Percentiles rank a stretch among this genome's conserved stretches.
Evolutionary conservation across 2,329 filamentous ascomycete genomes (phyloP).

Genomic region (Trichoderma sp.): DNA sequence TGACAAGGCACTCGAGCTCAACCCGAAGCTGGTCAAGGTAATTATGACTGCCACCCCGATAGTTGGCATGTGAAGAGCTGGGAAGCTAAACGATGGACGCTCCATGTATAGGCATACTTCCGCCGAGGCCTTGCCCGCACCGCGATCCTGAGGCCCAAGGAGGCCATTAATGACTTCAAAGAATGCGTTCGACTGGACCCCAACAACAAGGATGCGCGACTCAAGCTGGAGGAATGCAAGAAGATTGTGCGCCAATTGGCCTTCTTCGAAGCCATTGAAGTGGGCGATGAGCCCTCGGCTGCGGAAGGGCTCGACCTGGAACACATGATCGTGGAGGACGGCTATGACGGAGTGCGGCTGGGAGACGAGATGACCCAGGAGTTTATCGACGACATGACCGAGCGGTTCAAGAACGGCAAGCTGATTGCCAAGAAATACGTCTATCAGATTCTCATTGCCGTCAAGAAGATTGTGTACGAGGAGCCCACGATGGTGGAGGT

Average conservation of each 20-base stretch:
- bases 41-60: conserved; percentile 30
- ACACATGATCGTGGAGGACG: conserved; percentile 76
- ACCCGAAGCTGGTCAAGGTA: conserved; percentile 87
- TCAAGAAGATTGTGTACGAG: conserved; percentile 85
- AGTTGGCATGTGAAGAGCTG: neutral
- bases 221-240: conserved; percentile 90
- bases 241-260: conserved; percentile 90
- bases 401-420: conserved; percentile 94
- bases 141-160: conserved; percentile 84
- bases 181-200: conserved; percentile 86
- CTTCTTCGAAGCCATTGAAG: conserved; percentile 93
- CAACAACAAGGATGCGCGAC: conserved; percentile 82
- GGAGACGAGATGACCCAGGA: conserved; percentile 88
- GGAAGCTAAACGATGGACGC: conserved; percentile 23
- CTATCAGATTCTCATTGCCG: conserved; percentile 90
- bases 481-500: conserved; percentile 98
- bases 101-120: conserved; percentile 75
- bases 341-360: conserved; percentile 82
- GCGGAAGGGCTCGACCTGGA: conserved; percentile 89
- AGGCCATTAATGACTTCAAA: conserved; percentile 90
- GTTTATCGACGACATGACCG: conserved; percentile 96
- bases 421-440: conserved; percentile 95
- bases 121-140: conserved; percentile 88
- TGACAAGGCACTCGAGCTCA: conserved; percentile 85
- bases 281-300: conserved; percentile 88